Evolutionary conservation across 257 asterid species (phyloP).

Genomic region (Thymus quinquecostatus): DNA sequence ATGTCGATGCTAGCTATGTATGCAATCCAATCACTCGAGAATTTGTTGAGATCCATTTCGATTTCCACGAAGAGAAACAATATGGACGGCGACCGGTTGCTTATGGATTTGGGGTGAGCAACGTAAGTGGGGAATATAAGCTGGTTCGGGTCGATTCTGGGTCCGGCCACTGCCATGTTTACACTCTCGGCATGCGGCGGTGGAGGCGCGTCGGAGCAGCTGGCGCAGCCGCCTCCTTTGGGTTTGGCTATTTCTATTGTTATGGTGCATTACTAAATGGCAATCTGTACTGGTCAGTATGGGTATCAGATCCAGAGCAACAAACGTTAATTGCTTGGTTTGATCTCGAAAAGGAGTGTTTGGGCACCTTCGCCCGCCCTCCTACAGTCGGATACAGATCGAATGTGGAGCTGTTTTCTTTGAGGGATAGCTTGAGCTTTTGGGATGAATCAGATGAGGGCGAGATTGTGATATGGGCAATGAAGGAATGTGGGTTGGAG

Average conservation of each 20-base stretch:
- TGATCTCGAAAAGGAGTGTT: conserved; percentile 42
- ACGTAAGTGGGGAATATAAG: conserved; percentile 30
- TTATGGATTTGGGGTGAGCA: conserved; percentile 51
- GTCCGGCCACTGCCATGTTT: conserved; percentile 30
- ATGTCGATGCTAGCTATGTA: neutral
- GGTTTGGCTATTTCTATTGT: neutral
- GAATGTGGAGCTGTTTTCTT: neutral
- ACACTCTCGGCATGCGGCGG: conserved; percentile 48
- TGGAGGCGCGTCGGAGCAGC: conserved; percentile 35
- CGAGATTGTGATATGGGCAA: conserved; percentile 7
- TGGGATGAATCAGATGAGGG: too few relatives aligned
- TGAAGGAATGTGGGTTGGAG: too few relatives aligned
- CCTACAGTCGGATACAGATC: too few relatives aligned
- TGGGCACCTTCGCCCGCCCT: too few relatives aligned
- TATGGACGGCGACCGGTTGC: neutral
- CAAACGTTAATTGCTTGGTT: conserved; percentile 32
- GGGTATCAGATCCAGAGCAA: conserved; percentile 22
- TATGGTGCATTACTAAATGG: conserved; percentile 37
- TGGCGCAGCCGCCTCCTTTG: neutral
- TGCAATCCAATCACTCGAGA: conserved; percentile 52
- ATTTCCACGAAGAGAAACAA: too few relatives aligned
- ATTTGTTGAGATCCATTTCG: conserved; percentile 20
- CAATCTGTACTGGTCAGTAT: conserved; percentile 47
- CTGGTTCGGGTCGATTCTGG: conserved; percentile 33
- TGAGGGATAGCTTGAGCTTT: neutral